Conservation (phyloP, 163 green algal species). For the Trebouxia gelatinosa region DNA sequence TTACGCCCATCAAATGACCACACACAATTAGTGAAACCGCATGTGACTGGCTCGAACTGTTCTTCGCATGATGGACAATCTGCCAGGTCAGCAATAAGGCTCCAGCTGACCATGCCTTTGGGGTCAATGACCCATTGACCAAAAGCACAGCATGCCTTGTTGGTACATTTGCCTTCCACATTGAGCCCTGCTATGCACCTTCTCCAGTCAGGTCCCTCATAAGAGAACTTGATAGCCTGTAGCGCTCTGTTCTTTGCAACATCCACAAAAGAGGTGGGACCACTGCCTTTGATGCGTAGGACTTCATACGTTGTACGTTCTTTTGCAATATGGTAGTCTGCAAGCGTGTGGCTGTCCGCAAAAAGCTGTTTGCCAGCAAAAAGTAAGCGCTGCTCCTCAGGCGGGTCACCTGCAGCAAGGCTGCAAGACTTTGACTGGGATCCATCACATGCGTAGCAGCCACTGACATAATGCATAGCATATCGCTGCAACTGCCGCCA, state of each 20-base stretch:
- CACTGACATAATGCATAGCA: no score
- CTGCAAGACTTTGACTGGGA: no score
- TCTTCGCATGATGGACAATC: background rate
- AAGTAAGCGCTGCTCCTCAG: no score
- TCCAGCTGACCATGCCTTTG: slow-evolving; percentile 8
- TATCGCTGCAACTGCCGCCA: no score
- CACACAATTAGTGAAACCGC: background rate
- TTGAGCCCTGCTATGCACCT: background rate
- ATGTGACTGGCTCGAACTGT: background rate
- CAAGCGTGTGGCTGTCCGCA: no score
- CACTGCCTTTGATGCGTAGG: no score
- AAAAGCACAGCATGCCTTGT: background rate
- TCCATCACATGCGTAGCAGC: no score
- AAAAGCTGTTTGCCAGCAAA: no score
- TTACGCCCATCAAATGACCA: background rate
- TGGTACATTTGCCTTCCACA: slow-evolving; percentile 8
- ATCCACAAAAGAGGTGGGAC: no score
- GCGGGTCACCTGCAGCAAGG: no score
- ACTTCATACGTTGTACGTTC: no score
- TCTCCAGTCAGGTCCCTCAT: background rate
- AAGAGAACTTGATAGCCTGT: background rate
- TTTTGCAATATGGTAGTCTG: no score
- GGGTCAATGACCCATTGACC: background rate
- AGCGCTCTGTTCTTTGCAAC: background rate
- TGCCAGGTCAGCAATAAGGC: background rate